Evolutionary conservation across 2,329 filamentous ascomycete species (phyloP).

Genomic region (Coleophoma cylindrospora): DNA sequence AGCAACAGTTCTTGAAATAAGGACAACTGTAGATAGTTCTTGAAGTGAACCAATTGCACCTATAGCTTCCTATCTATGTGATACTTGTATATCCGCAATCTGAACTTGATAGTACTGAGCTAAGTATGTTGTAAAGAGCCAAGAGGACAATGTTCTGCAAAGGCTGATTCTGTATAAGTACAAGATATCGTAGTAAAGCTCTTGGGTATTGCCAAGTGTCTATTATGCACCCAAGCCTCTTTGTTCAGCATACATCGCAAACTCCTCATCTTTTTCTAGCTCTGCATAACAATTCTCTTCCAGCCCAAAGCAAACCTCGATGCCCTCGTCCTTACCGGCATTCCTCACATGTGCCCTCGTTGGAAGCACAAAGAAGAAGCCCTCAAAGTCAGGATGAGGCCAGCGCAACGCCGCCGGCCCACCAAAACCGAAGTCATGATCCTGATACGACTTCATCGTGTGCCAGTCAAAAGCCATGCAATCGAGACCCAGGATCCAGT

Average conservation of each 20-base stretch:
- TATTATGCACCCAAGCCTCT: not conserved
- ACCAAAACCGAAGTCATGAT: constrained; percentile 27
- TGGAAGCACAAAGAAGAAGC: constrained; percentile 16
- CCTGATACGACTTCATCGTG: constrained; percentile 16
- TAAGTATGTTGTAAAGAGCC: no score
- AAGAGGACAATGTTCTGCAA: no score
- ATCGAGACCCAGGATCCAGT: constrained; percentile 22
- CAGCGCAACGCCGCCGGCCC: constrained; percentile 10
- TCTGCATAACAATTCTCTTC: constrained; percentile 12
- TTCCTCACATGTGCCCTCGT: constrained; percentile 4
- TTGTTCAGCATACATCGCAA: constrained; percentile 7
- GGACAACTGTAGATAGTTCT: no score
- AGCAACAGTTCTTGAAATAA: no score
- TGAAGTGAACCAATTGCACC: no score
- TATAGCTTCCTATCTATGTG: no score
- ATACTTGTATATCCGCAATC: no score
- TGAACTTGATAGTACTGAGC: no score
- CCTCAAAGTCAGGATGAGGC: constrained; percentile 14
- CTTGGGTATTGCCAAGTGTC: no score
- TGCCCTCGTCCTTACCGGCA: constrained; percentile 13
- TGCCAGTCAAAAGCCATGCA: constrained; percentile 22
- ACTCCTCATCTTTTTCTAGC: constrained; percentile 12
- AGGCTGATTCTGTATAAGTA: no score
- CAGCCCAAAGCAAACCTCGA: constrained; percentile 16
- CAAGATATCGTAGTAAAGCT: no score